A percentile compares a stretch with the other conserved stretches of the same genome.
phyloP scores from a whole-genome alignment of 208 protist genomes.

The Vickermania spadyakhi region DNA sequence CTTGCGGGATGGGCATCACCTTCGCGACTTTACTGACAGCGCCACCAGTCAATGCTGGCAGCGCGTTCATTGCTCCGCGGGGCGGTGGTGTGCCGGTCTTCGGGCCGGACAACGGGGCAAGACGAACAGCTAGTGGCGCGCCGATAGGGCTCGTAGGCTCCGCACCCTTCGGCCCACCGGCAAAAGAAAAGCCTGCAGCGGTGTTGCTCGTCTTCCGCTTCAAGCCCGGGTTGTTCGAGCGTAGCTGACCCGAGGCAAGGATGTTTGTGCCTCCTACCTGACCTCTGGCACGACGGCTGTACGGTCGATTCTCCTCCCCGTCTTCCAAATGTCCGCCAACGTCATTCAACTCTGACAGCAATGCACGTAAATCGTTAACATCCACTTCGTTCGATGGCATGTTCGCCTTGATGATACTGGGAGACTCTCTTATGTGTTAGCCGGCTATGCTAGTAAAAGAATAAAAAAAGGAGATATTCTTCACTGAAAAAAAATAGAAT shows the following conservation, averaged over 20 bases:
- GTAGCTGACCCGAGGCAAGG: neutral
- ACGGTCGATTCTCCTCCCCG: neutral
- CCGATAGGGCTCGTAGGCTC: neutral
- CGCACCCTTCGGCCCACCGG: no score
- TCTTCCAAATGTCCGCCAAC: conserved; percentile 14
- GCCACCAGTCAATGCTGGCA: conserved; percentile 9
- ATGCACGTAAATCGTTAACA: conserved; percentile 30
- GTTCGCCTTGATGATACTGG: no score
- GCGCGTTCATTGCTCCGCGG: neutral
- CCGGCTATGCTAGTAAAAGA: no score
- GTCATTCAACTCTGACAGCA: conserved; percentile 53
- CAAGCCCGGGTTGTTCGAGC: neutral
- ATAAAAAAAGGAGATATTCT: no score
- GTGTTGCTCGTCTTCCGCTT: neutral
- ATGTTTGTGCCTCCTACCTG: conserved; percentile 1
- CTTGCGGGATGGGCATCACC: conserved; percentile 3
- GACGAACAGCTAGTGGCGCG: neutral
- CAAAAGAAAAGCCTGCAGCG: no score
- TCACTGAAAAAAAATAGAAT: no score
- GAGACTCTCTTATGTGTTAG: no score
- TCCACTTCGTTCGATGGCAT: neutral
- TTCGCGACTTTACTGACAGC: conserved; percentile 1
- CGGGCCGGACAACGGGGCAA: neutral
- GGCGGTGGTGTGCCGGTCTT: neutral
- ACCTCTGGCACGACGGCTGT: conserved; percentile 1